These are phyloP conservation scores for Polytrichum formosum DNA, from an alignment of 225 moss, liverwort and hornwort genomes.

Conservation along the genomic window DNA sequence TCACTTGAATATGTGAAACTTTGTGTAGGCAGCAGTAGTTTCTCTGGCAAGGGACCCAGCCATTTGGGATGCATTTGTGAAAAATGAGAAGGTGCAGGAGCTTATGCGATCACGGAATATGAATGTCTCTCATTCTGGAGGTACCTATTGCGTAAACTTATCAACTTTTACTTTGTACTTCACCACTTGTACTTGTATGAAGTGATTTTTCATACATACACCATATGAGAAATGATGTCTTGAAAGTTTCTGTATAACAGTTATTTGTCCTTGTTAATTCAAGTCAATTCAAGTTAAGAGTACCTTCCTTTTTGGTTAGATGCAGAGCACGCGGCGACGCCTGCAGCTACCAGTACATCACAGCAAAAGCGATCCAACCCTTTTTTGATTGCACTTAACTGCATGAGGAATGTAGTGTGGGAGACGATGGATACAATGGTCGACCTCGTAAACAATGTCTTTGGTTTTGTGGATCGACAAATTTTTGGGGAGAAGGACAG, in stretches of 20 bases:
- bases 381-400: constrained; percentile 57
- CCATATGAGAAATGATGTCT: too few relatives aligned
- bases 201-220: neutral
- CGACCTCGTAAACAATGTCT: constrained; percentile 68
- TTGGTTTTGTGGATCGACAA: constrained; percentile 70
- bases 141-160: constrained; percentile 16
- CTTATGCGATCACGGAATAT: constrained; percentile 53
- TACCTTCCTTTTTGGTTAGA: neutral
- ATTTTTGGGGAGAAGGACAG: constrained; percentile 71
- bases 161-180: too few relatives aligned
- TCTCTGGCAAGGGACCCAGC: constrained; percentile 82
- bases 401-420: constrained; percentile 61
- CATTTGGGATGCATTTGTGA: constrained; percentile 85
- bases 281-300: too few relatives aligned
- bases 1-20: too few relatives aligned
- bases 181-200: neutral
- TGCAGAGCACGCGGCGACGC: constrained; percentile 32
- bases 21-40: constrained; percentile 66
- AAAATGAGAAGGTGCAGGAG: constrained; percentile 86
- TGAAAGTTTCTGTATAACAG: too few relatives aligned
- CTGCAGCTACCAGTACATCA: constrained; percentile 22
- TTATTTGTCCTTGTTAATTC: too few relatives aligned
- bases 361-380: constrained; percentile 45
- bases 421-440: constrained; percentile 82
- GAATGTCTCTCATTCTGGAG: constrained; percentile 31